phyloP scores from a whole-genome alignment of 1,284 basidiomycete genomes.

The Gyrodon tennesseensis region DNA sequence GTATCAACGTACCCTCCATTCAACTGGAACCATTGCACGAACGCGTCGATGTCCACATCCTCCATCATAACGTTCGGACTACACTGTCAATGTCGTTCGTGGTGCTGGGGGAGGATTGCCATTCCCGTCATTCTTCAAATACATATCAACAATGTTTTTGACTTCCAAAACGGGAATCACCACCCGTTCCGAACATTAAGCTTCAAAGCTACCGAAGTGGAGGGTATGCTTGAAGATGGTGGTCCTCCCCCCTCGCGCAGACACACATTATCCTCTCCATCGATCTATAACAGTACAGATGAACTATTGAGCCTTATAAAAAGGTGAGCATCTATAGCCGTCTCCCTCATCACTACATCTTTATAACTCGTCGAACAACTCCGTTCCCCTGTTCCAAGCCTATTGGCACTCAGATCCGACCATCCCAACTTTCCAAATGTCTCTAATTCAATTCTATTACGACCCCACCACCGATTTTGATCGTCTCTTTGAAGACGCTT shows the following conservation, averaged over 20 bases:
- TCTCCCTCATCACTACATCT: slow-evolving; percentile 1
- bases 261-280: background rate
- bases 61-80: slow-evolving; percentile 5
- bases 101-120: background rate
- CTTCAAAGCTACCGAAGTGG: slow-evolving; percentile 22
- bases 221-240: background rate
- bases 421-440: slow-evolving; percentile 14
- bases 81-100: background rate
- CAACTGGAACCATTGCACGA: slow-evolving; percentile 49
- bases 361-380: background rate
- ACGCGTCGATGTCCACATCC: slow-evolving; percentile 35
- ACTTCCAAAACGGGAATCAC: slow-evolving; percentile 18
- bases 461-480: slow-evolving; percentile 16
- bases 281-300: slow-evolving; percentile 16
- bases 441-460: slow-evolving; percentile 16
- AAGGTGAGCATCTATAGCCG: background rate
- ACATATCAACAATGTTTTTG: slow-evolving; percentile 8
- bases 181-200: slow-evolving; percentile 14
- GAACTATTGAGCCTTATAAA: slow-evolving; percentile 3
- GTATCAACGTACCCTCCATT: slow-evolving; percentile 51
- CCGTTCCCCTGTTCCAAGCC: background rate
- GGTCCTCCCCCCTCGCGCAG: background rate
- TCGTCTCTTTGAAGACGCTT: slow-evolving; percentile 23
- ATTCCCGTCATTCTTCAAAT: slow-evolving; percentile 13
- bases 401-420: too few relatives aligned